phyloP scores from a whole-genome alignment of 768 basidiomycete species.

The Clitopilus passeckerianus region DNA sequence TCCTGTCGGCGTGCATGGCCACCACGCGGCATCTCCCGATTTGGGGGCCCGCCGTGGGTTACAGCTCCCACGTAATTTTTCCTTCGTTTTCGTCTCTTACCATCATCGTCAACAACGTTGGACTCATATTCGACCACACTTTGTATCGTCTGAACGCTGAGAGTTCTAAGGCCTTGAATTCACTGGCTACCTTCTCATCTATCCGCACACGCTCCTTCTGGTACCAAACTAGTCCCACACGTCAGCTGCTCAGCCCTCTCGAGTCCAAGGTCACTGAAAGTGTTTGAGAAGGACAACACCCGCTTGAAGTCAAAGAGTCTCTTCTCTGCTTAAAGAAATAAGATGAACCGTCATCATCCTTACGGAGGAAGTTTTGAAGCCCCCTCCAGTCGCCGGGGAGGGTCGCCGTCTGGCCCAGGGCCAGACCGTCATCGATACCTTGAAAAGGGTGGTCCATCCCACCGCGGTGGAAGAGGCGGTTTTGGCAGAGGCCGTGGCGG shows the following conservation, averaged over 20 bases:
- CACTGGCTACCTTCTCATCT: not conserved
- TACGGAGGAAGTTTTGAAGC: conserved; percentile 67
- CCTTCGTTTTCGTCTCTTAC: not conserved
- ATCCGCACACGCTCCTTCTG: conserved; percentile 12
- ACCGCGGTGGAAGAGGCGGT: conserved; percentile 37
- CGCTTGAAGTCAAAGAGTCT: not conserved
- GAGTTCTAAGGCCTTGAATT: not conserved
- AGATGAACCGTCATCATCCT: conserved; percentile 89
- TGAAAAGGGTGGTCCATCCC: conserved; percentile 50
- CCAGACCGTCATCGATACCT: conserved; percentile 65
- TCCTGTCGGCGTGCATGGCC: conserved; percentile 8
- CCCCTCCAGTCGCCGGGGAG: conserved; percentile 52
- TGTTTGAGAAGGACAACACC: conserved; percentile 9
- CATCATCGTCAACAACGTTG: not conserved
- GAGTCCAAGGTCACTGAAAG: conserved; percentile 10
- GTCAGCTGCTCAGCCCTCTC: conserved; percentile 26
- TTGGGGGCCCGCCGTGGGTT: not conserved
- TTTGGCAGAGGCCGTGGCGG: conserved; percentile 25
- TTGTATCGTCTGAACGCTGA: not conserved
- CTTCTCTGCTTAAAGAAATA: conserved; percentile 13
- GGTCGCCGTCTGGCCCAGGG: conserved; percentile 60
- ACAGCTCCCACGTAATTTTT: not conserved
- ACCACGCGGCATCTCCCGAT: conserved; percentile 29
- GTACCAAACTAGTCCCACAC: conserved; percentile 2
- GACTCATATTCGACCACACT: not conserved